A percentile compares a stretch with the other conserved stretches of the same genome.
These are phyloP conservation scores for Leucaena leucocephala DNA, from an alignment of 306 rosid genomes.

Conservation along the genomic window DNA sequence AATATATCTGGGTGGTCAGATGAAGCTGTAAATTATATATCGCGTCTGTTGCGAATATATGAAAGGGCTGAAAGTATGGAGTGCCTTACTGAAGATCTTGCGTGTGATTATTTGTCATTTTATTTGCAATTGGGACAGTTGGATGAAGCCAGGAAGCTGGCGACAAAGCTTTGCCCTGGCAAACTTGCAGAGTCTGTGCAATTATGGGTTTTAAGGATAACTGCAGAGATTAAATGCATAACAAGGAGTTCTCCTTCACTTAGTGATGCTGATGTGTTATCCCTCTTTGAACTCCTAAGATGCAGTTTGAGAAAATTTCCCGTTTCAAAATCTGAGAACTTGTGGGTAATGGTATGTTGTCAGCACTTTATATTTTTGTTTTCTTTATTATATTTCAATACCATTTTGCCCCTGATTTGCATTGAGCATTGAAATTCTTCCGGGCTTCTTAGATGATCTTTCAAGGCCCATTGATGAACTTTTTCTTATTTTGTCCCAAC, in stretches of 20 bases:
- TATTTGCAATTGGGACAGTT: conserved; percentile 66
- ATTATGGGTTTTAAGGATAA: conserved; percentile 63
- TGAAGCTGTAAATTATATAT: conserved; percentile 37
- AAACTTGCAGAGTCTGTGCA: conserved; percentile 57
- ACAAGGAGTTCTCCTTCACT: conserved; percentile 49
- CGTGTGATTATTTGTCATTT: conserved; percentile 61
- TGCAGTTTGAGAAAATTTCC: conserved; percentile 50
- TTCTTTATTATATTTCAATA: conserved; percentile 2
- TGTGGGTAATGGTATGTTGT: conserved; percentile 81
- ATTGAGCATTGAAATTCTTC: neutral
- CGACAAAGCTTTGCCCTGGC: conserved; percentile 64
- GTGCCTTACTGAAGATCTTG: conserved; percentile 68
- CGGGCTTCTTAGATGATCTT: conserved; percentile 12
- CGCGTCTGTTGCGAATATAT: conserved; percentile 56
- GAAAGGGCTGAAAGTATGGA: conserved; percentile 78
- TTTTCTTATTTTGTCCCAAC: neutral
- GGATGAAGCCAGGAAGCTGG: conserved; percentile 69
- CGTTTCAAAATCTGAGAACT: conserved; percentile 66
- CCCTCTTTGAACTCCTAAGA: conserved; percentile 62
- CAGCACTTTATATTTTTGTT: conserved; percentile 2
- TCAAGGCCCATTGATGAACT: neutral
- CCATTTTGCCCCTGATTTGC: neutral
- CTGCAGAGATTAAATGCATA: conserved; percentile 56
- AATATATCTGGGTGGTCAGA: conserved; percentile 33
- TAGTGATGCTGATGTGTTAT: conserved; percentile 62